A percentile compares a stretch with the other conserved stretches of the same genome.
Conservation (phyloP, 148 eudicot species). For the Rhododendron williamsianum region DNA sequence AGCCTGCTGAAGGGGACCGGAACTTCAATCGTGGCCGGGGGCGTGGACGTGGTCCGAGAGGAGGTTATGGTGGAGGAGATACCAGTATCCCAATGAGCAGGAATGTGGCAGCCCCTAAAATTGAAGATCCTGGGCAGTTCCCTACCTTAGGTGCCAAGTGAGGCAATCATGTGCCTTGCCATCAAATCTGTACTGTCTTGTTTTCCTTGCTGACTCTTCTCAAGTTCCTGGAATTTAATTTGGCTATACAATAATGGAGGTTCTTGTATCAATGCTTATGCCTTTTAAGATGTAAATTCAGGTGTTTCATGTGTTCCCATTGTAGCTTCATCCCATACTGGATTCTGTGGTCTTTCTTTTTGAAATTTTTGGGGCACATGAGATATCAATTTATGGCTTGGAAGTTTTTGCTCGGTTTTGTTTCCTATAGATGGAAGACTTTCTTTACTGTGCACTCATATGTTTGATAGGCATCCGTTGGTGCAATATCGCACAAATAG, state of each 20-base stretch:
- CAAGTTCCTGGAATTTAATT: conserved; percentile 13
- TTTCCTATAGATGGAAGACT: conserved; percentile 14
- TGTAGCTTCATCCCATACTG: conserved; percentile 9
- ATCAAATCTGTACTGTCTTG: background rate
- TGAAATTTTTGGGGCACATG: conserved; percentile 9
- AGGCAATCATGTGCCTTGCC: background rate
- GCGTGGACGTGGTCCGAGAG: conserved; percentile 53
- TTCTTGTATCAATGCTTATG: conserved; percentile 9
- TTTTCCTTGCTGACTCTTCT: background rate
- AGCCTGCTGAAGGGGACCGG: conserved; percentile 84
- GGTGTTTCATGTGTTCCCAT: conserved; percentile 4
- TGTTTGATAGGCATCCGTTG: background rate
- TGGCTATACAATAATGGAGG: conserved; percentile 16
- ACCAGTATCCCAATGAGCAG: conserved; percentile 18
- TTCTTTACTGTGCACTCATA: background rate
- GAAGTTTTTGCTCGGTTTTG: conserved; percentile 17
- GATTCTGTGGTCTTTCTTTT: conserved; percentile 9
- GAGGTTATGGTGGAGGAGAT: conserved; percentile 43
- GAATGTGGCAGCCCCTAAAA: conserved; percentile 51
- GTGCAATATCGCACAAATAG: background rate
- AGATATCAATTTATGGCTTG: conserved; percentile 6
- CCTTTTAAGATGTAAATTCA: conserved; percentile 14
- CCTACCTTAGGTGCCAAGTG: conserved; percentile 82
- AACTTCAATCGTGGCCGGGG: conserved; percentile 55
- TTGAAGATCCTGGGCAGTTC: conserved; percentile 87